These are phyloP conservation scores for Eutrema yunnanense DNA, from an alignment of 345 rosid species.

Conservation along the genomic window DNA sequence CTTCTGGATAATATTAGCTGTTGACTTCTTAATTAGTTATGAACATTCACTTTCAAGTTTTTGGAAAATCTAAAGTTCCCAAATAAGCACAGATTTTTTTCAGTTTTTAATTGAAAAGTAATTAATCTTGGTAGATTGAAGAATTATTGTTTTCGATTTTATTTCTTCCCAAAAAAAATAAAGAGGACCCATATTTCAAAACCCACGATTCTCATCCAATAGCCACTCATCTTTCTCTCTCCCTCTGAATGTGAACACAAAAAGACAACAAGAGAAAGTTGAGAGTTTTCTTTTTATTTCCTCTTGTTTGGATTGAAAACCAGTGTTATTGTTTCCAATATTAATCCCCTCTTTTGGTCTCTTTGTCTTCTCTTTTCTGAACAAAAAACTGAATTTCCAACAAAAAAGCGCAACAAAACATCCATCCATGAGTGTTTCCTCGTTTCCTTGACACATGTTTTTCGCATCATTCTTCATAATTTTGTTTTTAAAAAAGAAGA, in stretches of 20 bases:
- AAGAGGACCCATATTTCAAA: neutral
- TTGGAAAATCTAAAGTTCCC: constrained; percentile 1
- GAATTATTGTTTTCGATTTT: neutral
- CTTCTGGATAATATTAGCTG: neutral
- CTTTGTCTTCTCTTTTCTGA: constrained; percentile 7
- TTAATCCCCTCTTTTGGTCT: neutral
- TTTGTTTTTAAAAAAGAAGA: neutral
- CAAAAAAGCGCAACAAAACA: neutral
- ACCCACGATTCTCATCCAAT: constrained; percentile 27
- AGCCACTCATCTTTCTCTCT: neutral
- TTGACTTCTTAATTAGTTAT: constrained; percentile 1
- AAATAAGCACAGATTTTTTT: neutral
- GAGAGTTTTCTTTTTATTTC: constrained; percentile 27
- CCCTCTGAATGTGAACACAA: constrained; percentile 19
- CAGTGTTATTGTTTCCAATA: constrained; percentile 1
- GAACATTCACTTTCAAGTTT: neutral
- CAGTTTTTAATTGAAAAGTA: neutral
- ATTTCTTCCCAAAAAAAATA: neutral
- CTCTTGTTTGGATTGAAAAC: constrained; percentile 25
- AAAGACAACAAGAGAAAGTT: constrained; percentile 26
- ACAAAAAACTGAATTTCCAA: neutral
- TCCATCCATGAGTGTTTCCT: constrained; percentile 22
- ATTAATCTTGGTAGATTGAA: neutral
- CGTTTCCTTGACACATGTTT: constrained; percentile 35
- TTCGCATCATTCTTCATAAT: constrained; percentile 33